phyloP scores from a whole-genome alignment of 192 early-diverging fungal species.

The Gigaspora rosea region DNA sequence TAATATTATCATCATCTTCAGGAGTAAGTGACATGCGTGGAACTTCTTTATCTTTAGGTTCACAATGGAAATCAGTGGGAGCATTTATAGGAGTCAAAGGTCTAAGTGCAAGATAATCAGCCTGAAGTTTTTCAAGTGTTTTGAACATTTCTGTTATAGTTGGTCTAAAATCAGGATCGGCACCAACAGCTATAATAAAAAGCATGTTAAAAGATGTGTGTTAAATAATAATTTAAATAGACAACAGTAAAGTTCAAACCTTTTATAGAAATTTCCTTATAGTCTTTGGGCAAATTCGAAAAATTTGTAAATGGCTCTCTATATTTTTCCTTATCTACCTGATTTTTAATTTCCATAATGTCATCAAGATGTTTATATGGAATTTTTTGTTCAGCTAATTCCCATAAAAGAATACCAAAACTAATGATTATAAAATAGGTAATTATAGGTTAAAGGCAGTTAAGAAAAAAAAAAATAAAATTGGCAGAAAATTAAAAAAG shows the following conservation, averaged over 20 bases:
- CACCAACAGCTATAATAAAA: background rate
- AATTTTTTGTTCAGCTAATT: constrained; percentile 3
- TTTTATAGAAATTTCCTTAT: background rate
- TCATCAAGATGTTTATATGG: background rate
- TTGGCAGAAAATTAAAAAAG: too few species aligned
- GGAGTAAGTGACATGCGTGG: too few species aligned
- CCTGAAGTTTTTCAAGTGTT: background rate
- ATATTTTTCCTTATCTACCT: background rate
- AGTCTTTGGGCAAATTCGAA: background rate
- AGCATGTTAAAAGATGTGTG: too few species aligned
- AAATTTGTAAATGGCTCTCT: background rate
- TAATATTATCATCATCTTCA: background rate
- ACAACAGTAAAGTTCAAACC: background rate
- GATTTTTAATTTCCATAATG: background rate
- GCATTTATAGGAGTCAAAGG: background rate
- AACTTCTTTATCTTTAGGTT: too few species aligned
- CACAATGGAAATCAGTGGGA: background rate
- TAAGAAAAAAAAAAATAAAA: too few species aligned
- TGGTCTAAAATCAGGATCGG: constrained; percentile 1
- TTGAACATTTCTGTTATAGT: background rate
- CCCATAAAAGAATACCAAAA: background rate
- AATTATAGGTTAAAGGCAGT: too few species aligned
- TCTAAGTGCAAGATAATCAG: background rate
- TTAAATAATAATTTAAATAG: background rate
- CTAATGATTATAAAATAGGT: too few species aligned